A percentile compares a stretch with the other conserved stretches of the same genome.
These are phyloP conservation scores for Fragaria vesca DNA, from an alignment of 306 rosid genomes.

Conservation along the genomic window DNA sequence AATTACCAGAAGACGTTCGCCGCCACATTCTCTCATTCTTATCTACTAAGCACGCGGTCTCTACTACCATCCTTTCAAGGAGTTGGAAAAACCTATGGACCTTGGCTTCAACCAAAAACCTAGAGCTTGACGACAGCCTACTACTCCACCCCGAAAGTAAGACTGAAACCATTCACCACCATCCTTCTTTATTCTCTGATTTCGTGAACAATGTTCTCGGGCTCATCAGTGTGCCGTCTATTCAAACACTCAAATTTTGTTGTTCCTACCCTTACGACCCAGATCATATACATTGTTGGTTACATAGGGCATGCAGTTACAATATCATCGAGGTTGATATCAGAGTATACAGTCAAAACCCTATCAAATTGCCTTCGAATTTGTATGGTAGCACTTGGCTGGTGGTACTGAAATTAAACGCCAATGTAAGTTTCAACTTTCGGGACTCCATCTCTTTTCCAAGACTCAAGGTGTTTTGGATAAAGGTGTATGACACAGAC, in stretches of 20 bases:
- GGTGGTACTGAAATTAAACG: slow-evolving; percentile 4
- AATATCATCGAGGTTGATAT: background rate
- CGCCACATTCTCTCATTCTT: slow-evolving; percentile 40
- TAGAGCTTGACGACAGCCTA: slow-evolving; percentile 19
- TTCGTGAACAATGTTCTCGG: slow-evolving; percentile 2
- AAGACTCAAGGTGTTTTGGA: slow-evolving; percentile 14
- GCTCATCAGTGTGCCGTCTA: background rate
- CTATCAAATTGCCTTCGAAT: slow-evolving; percentile 1
- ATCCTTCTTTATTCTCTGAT: slow-evolving; percentile 2
- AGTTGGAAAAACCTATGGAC: slow-evolving; percentile 38
- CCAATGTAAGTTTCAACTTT: background rate
- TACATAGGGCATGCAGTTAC: background rate
- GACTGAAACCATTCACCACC: background rate
- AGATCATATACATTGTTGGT: slow-evolving; percentile 4
- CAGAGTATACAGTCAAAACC: background rate
- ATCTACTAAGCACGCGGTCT: slow-evolving; percentile 30
- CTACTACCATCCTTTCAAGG: slow-evolving; percentile 33
- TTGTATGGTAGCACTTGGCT: slow-evolving; percentile 8
- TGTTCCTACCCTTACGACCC: background rate
- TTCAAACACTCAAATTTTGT: background rate
- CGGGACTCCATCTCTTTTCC: slow-evolving; percentile 8
- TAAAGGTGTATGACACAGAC: background rate
- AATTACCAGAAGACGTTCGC: slow-evolving; percentile 28
- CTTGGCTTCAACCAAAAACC: slow-evolving; percentile 4
- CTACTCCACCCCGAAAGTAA: background rate